These are phyloP conservation scores for Xylaria venustula DNA, from an alignment of 495 filamentous ascomycete genomes.

Conservation along the genomic window DNA sequence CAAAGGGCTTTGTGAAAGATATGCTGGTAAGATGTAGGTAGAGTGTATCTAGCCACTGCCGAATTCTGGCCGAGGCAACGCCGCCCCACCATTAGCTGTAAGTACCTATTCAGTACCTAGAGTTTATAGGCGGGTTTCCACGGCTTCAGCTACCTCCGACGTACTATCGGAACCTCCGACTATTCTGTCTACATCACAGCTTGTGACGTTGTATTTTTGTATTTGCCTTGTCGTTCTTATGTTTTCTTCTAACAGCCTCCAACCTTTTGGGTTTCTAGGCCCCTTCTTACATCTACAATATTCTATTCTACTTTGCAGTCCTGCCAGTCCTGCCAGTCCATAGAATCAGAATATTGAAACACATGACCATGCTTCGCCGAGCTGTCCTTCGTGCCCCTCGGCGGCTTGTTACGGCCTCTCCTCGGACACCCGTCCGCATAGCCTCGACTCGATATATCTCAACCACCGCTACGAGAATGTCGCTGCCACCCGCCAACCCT, in stretches of 20 bases:
- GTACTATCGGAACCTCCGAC: constrained; percentile 8
- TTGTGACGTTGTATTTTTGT: neutral
- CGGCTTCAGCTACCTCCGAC: constrained; percentile 11
- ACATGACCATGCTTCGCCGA: constrained; percentile 36
- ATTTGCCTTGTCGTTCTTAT: neutral
- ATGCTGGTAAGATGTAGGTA: too few relatives aligned
- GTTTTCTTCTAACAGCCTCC: too few relatives aligned
- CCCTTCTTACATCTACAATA: neutral
- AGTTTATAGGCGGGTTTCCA: neutral
- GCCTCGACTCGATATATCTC: constrained; percentile 22
- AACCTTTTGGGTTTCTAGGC: neutral
- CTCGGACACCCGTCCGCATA: constrained; percentile 12
- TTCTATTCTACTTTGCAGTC: neutral
- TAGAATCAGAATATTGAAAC: too few relatives aligned
- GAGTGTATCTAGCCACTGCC: too few relatives aligned
- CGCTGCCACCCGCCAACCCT: constrained; percentile 33
- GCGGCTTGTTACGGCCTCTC: constrained; percentile 23
- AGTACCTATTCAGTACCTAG: neutral
- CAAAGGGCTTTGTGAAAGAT: too few relatives aligned
- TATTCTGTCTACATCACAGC: neutral
- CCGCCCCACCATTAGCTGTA: too few relatives aligned
- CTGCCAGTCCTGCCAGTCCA: neutral
- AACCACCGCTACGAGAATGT: constrained; percentile 28
- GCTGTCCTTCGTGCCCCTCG: constrained; percentile 30
- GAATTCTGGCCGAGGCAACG: too few relatives aligned